Evolutionary conservation across 2,329 filamentous ascomycete genomes (phyloP), one percentile per base, ranked within the genome.

Genomic region (Diaporthe batatas): DNA sequence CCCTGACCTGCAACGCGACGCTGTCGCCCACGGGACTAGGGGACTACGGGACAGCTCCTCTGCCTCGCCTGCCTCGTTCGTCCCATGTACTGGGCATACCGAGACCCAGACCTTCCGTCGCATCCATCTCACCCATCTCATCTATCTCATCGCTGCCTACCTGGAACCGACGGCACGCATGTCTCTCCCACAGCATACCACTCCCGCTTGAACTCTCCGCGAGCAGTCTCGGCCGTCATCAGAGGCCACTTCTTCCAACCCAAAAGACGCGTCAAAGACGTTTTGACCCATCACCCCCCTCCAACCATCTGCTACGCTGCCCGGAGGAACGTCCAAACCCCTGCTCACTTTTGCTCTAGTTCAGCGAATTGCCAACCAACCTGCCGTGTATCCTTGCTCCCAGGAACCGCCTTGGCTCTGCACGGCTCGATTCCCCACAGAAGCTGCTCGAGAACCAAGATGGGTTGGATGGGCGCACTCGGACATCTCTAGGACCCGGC

Each of bases 1-100:
- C 62, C 62, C 62, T 67, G 62, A 67, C 62, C 62, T 67, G 62
- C 62, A 53, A 39, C 36, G 62, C 62, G 16, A 67, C 62, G n/a
- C 47, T 34, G 18, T 29, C 32, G 32, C 32, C 29, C 47, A 51
- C 25, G 62, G 62, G 62, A 29, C 29, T 29, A 29, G 2, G 29
- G 62, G 62, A 29, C 29, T 29, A 29, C 29, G 29, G 62, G 62
- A 21, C 47, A 39, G 32, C 47, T 18, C 39, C 3, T 42, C 39
- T 42, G 39, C 11, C 36, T 39, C 36, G 36, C 12, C 36, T 39
- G 36, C 36, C 36, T 25, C 29, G 62, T 65, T 51, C 62, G 51
- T 65, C 62, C 62, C 62, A 65, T 49, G 25, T n/a, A n/a, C n/a
- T n/a, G n/a, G n/a, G n/a, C n/a, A n/a, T n/a, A n/a, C n/a, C n/a